Conservation (phyloP, 176 grass and related monocot genomes). For the Musa beccarii region DNA sequence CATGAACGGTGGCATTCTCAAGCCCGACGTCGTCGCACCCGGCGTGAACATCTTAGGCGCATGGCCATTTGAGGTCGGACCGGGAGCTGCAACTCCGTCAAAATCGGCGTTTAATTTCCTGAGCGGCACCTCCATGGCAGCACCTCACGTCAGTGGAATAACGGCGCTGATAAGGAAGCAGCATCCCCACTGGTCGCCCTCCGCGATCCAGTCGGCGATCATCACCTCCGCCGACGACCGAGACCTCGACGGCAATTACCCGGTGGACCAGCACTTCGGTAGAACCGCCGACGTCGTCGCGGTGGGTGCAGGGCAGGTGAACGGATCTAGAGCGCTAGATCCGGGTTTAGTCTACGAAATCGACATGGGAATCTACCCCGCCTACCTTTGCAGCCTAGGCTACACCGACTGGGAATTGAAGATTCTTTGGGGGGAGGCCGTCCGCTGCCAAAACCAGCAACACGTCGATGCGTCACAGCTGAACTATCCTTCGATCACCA, state of each 20-base stretch:
- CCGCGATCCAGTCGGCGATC: constrained; percentile 49
- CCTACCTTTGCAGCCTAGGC: constrained; percentile 36
- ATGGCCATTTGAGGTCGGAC: constrained; percentile 39
- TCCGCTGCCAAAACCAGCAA: constrained; percentile 15
- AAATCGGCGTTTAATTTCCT: constrained; percentile 27
- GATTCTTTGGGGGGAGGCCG: background rate
- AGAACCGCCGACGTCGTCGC: constrained; percentile 24
- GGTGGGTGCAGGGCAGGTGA: constrained; percentile 36
- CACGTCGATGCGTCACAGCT: constrained; percentile 21
- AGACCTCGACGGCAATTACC: constrained; percentile 21
- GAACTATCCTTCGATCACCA: constrained; percentile 45
- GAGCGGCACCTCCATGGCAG: constrained; percentile 68
- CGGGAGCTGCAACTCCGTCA: background rate
- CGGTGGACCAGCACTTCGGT: constrained; percentile 30
- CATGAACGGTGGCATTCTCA: background rate
- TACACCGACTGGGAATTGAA: constrained; percentile 11
- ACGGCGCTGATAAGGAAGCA: constrained; percentile 32
- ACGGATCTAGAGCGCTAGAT: constrained; percentile 26
- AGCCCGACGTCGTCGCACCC: constrained; percentile 13
- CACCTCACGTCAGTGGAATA: constrained; percentile 48
- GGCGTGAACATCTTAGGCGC: constrained; percentile 24
- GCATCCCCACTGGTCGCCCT: constrained; percentile 48
- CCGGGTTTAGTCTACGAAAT: constrained; percentile 57
- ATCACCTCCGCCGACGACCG: constrained; percentile 39
- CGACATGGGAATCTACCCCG: constrained; percentile 21